A percentile compares a stretch with the other conserved stretches of the same genome.
Conservation (phyloP, 2,329 filamentous ascomycete genomes). For the Alternaria arbusti region DNA sequence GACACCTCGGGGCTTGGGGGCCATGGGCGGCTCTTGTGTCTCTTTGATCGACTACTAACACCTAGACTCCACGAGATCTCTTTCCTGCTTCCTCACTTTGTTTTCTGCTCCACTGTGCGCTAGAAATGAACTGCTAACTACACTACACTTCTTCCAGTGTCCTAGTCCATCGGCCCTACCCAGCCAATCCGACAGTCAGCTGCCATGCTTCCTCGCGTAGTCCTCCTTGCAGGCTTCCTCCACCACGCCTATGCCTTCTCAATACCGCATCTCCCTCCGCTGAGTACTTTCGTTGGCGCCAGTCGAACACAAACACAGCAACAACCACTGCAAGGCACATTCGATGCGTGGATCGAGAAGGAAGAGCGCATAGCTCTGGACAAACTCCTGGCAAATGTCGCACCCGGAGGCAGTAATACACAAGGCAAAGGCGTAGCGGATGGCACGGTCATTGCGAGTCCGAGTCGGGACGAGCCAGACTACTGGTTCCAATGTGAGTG, state of each 20-base stretch:
- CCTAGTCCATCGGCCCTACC: background rate
- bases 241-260: constrained; percentile 35
- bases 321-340: constrained; percentile 34
- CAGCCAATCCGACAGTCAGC: background rate
- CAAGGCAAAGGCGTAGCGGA: constrained; percentile 40
- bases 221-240: constrained; percentile 11
- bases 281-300: constrained; percentile 23
- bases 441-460: constrained; percentile 54
- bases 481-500: constrained; percentile 55
- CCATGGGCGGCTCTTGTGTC: constrained; percentile 2
- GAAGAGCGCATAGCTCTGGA: constrained; percentile 47
- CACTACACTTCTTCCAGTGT: background rate
- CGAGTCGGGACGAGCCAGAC: constrained; percentile 49
- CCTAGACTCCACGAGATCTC: background rate
- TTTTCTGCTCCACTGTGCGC: background rate
- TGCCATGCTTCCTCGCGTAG: constrained; percentile 12
- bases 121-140: constrained; percentile 2
- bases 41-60: constrained; percentile 5
- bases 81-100: background rate
- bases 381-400: constrained; percentile 51
- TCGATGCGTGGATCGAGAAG: constrained; percentile 46
- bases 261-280: constrained; percentile 32
- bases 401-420: constrained; percentile 50
- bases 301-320: constrained; percentile 28
- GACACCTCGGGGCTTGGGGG: background rate